Conservation (phyloP, 2,329 filamentous ascomycete genomes). For the Colletotrichum camelliae region DNA sequence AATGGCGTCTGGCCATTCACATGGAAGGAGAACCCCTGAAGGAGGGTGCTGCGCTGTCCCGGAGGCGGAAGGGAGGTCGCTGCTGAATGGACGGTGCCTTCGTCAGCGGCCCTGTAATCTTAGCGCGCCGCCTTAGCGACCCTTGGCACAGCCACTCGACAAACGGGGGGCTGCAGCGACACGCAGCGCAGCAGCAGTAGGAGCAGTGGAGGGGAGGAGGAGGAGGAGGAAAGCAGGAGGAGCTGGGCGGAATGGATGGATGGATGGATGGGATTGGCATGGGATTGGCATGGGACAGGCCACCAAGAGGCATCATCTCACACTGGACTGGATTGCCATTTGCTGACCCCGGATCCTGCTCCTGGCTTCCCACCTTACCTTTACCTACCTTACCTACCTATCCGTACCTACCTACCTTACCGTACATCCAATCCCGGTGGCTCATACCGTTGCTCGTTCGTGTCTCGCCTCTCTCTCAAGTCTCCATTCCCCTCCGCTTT, state of each 20-base stretch:
- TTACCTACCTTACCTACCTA: not conserved
- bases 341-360: slow-evolving; percentile 2
- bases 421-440: not conserved
- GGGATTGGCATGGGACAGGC: not conserved
- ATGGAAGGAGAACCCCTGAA: slow-evolving; percentile 13
- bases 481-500: not conserved
- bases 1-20: not conserved
- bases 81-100: slow-evolving; percentile 5
- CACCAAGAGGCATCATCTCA: not conserved
- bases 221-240: not conserved
- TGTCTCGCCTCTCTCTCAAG: not conserved
- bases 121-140: slow-evolving; percentile 9
- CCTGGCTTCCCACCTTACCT: not conserved
- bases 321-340: not conserved
- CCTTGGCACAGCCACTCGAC: slow-evolving; percentile 13
- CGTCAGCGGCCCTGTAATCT: slow-evolving; percentile 17
- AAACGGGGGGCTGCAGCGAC: not conserved
- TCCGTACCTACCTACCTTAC: not conserved
- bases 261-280: not conserved
- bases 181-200: not conserved
- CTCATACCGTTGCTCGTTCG: not conserved
- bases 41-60: not conserved
- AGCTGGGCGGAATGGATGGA: not conserved
- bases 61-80: not conserved
- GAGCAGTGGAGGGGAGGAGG: not conserved